Base-by-base conservation (phyloP, 2,329 filamentous ascomycete species). In the Xylaria sp. region DNA sequence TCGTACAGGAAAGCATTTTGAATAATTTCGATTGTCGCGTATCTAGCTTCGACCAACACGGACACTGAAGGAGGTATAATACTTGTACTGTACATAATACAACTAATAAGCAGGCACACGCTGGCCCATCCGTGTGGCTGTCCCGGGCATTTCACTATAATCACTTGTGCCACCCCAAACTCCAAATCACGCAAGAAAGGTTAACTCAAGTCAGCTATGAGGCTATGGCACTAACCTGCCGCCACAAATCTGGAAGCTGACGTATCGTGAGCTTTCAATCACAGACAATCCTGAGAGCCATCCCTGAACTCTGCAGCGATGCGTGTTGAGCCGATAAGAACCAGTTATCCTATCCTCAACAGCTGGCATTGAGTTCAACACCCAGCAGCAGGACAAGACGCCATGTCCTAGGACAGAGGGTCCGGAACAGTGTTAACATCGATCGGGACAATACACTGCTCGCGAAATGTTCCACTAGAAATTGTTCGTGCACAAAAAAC, bases 11-110 rank as follows among this genome's bases (percentile, higher is more conserved):
- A 20, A 28, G 20, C 28, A 56, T 49, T 52, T 61, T 8, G 15
- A 33, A 49, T 51, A 23, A 20, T 43, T 28, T 55, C 39, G n/a
- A 36, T 36, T 49, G 7, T 55, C 41, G 43, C 31, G 51, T 46
- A 20, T 54, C 36, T 59, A 13, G 36, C 49, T 49, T 41, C 43
- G 52, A 20, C 43, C 36, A 41, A n/a, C 58, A 43, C 41, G 20
- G 13, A 64, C 20, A 31, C n/a, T 33, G 12, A 56, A 60, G 12
- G 59, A 39, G 23, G 31, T 56, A 66, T 49, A 61, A 64, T 69
- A 67, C 49, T 68, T 55, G 58, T 68, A 68, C 66, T 55, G 58
- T 68, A 68, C 66, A 68, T 49, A 12, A 28, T 28, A 28, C 48
- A 63, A 56, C n/a, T 48, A 60, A 68, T 33, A 63, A 52, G 23